A percentile compares a stretch with the other conserved stretches of the same genome.
Conservation (phyloP, 192 early-diverging fungal genomes). For the Coemansia sp. region DNA sequence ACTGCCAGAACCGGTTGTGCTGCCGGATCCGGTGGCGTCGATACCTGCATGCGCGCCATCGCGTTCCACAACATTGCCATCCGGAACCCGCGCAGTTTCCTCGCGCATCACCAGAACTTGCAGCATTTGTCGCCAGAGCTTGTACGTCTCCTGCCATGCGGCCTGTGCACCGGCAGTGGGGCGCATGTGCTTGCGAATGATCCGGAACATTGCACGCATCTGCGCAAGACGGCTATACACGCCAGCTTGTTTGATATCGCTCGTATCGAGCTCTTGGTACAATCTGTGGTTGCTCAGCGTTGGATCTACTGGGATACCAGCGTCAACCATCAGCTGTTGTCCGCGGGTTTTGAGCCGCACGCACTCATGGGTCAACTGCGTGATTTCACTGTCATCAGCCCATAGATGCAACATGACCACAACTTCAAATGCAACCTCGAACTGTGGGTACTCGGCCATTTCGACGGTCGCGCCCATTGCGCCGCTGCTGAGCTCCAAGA, state of each 20-base stretch:
- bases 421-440: conserved; percentile 62
- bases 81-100: conserved; percentile 42
- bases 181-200: conserved; percentile 55
- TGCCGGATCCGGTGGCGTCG: neutral
- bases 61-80: conserved; percentile 24
- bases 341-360: conserved; percentile 40
- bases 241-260: conserved; percentile 73
- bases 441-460: conserved; percentile 56
- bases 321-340: conserved; percentile 59
- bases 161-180: conserved; percentile 52
- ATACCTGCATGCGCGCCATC: conserved; percentile 6
- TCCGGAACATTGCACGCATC: conserved; percentile 53
- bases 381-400: conserved; percentile 58
- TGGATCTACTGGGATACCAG: conserved; percentile 63
- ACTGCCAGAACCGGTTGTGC: neutral
- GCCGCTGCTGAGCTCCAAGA: conserved; percentile 71
- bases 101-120: conserved; percentile 54
- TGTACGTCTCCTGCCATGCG: conserved; percentile 56
- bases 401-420: conserved; percentile 69
- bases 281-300: conserved; percentile 82
- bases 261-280: conserved; percentile 79
- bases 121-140: conserved; percentile 57
- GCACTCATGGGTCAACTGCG: conserved; percentile 46
- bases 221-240: conserved; percentile 51
- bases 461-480: conserved; percentile 59